A percentile compares a stretch with the other conserved stretches of the same genome.
Evolutionary conservation across 2,329 filamentous ascomycete species (phyloP).

Genomic region (Mollisia scopiformis): DNA sequence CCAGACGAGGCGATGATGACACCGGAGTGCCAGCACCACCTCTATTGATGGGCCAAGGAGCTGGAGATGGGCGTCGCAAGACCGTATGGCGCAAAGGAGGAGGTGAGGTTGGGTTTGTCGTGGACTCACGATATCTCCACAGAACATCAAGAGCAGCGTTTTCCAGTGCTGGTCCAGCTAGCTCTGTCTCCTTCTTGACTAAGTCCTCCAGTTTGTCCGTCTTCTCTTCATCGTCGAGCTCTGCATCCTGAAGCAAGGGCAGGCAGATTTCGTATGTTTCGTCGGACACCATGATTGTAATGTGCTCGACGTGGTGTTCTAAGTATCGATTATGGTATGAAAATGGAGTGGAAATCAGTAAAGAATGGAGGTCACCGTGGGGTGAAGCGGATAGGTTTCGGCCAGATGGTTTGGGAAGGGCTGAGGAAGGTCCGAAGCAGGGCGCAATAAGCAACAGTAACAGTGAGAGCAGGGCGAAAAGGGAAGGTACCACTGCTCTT

Average conservation of each 20-base stretch:
- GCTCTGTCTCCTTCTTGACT: constrained; percentile 74
- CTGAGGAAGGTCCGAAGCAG: constrained; percentile 28
- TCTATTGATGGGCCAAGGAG: constrained; percentile 82
- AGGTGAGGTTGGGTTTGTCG: constrained; percentile 70
- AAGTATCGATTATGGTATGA: constrained; percentile 1
- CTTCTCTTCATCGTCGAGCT: constrained; percentile 92
- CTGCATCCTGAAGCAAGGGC: constrained; percentile 80
- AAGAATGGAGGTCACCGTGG: constrained; percentile 9
- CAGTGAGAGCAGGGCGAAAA: constrained; percentile 21
- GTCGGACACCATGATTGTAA: constrained; percentile 78
- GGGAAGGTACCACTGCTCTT: constrained; percentile 30
- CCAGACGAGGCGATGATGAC: constrained; percentile 79
- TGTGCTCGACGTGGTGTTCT: not conserved
- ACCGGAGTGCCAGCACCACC: constrained; percentile 75
- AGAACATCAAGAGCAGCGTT: constrained; percentile 89
- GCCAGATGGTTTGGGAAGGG: constrained; percentile 13
- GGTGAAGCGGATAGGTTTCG: constrained; percentile 10
- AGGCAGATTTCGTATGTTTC: constrained; percentile 90
- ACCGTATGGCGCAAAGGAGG: constrained; percentile 87
- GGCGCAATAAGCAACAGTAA: constrained; percentile 25
- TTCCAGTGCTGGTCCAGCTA: constrained; percentile 79
- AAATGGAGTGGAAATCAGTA: constrained; percentile 11
- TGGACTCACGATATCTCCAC: constrained; percentile 78
- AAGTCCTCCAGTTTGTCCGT: constrained; percentile 89
- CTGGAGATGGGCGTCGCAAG: constrained; percentile 87